These are phyloP conservation scores for Trichoderma virens DNA, from an alignment of 495 filamentous ascomycete species.

Conservation along the genomic window DNA sequence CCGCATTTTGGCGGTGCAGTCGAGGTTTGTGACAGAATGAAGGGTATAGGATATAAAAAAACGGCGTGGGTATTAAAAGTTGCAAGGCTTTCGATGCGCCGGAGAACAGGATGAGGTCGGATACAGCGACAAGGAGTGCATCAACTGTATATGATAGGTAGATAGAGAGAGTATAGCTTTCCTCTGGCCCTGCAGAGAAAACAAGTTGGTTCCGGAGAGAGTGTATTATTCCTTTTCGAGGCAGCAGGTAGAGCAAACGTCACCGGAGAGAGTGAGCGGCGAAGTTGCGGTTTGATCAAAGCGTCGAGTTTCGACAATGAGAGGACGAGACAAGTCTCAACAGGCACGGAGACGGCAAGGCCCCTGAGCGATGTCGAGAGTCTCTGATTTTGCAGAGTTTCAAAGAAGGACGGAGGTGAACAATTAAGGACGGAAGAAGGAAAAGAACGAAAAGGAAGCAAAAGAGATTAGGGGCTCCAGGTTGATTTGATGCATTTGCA, in stretches of 20 bases:
- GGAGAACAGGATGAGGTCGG: neutral
- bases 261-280: neutral
- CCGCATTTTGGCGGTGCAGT: neutral
- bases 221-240: neutral
- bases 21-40: neutral
- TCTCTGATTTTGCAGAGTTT: conserved; percentile 3
- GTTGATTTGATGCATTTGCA: conserved; percentile 3
- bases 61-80: neutral
- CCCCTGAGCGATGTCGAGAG: neutral
- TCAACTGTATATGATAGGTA: neutral
- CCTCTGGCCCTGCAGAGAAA: conserved; percentile 7
- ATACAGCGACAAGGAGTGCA: neutral
- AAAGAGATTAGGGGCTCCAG: conserved; percentile 3
- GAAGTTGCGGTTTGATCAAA: neutral
- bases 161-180: neutral
- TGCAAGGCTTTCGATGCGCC: neutral
- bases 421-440: neutral
- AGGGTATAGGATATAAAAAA: neutral
- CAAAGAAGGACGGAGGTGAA: conserved; percentile 6
- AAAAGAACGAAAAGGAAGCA: neutral
- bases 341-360: neutral
- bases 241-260: neutral
- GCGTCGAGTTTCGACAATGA: neutral
- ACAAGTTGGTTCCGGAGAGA: neutral
- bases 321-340: conserved; percentile 3